Conservation (phyloP, 805 yeast genomes). For the Suhomyces tanzawaensis region DNA sequence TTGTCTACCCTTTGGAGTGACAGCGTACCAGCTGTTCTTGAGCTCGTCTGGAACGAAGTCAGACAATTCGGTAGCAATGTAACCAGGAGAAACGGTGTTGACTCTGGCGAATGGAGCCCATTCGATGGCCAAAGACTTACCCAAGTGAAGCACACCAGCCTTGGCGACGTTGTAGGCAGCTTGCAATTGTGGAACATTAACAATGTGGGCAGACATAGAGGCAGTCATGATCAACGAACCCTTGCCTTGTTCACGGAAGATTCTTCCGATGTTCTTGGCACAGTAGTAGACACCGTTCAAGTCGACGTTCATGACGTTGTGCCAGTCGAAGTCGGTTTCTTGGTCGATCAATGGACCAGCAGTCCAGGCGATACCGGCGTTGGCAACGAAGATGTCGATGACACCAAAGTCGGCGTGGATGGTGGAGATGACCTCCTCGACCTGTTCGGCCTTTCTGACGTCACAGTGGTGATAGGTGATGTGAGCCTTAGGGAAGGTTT, state of each 20-base stretch:
- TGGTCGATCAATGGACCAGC: conserved; percentile 40
- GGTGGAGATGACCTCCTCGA: conserved; percentile 28
- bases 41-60: conserved; percentile 35
- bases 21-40: conserved; percentile 38
- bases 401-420: conserved; percentile 33
- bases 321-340: conserved; percentile 61
- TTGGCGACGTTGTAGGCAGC: conserved; percentile 84
- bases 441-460: conserved; percentile 39
- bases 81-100: conserved; percentile 83
- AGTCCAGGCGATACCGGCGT: conserved; percentile 50
- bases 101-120: conserved; percentile 86
- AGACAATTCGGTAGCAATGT: conserved; percentile 67
- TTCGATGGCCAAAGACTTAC: conserved; percentile 78
- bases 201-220: conserved; percentile 87
- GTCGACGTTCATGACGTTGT: conserved; percentile 69
- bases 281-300: conserved; percentile 79
- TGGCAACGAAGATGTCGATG: conserved; percentile 45
- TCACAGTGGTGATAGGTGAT: conserved; percentile 36
- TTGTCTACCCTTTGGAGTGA: conserved; percentile 73
- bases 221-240: conserved; percentile 86
- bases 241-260: conserved; percentile 67
- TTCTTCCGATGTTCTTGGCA: conserved; percentile 68
- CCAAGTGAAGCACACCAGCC: conserved; percentile 77
- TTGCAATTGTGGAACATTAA: conserved; percentile 83
- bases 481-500: conserved; percentile 30